Conservation (phyloP, 2,329 filamentous ascomycete genomes). For the Colletotrichum gigasporum region DNA sequence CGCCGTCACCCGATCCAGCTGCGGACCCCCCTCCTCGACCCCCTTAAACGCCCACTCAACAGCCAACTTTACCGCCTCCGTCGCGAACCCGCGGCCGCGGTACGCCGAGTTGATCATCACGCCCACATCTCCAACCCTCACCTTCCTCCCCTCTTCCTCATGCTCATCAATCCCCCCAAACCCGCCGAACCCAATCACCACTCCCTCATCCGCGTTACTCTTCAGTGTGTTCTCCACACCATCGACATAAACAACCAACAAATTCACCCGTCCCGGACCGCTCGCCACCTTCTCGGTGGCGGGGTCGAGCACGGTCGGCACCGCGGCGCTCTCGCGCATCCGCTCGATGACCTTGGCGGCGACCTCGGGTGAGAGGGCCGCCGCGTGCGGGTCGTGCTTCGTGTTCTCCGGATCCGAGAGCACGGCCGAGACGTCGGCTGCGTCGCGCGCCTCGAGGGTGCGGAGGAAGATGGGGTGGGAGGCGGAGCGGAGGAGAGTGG, state of each 20-base stretch:
- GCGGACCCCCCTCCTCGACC: constrained; percentile 36
- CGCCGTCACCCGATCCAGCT: constrained; percentile 40
- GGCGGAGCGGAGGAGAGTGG: constrained; percentile 34
- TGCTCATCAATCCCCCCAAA: constrained; percentile 40
- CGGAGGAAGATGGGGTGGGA: constrained; percentile 38
- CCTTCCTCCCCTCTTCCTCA: constrained; percentile 27
- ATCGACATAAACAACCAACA: constrained; percentile 34
- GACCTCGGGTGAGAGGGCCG: constrained; percentile 25
- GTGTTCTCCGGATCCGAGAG: constrained; percentile 35
- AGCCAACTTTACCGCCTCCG: constrained; percentile 37
- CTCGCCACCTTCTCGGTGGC: constrained; percentile 26
- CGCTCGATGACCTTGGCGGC: constrained; percentile 33
- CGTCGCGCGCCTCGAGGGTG: constrained; percentile 35
- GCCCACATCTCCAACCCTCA: constrained; percentile 39
- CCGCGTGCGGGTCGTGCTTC: constrained; percentile 29
- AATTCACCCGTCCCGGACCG: constrained; percentile 38
- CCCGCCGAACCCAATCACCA: constrained; percentile 39
- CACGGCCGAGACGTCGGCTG: constrained; percentile 35
- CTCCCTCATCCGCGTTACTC: background rate
- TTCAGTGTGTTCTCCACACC: background rate
- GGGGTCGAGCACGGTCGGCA: constrained; percentile 33
- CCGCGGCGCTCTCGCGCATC: constrained; percentile 37
- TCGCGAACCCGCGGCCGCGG: constrained; percentile 37
- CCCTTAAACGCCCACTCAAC: constrained; percentile 39
- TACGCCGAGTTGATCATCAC: constrained; percentile 37